Percentiles rank a stretch among this genome's conserved stretches.
These are phyloP conservation scores for Phytophthora tubulina DNA, from an alignment of 352 stramenopile species.

Conservation along the genomic window DNA sequence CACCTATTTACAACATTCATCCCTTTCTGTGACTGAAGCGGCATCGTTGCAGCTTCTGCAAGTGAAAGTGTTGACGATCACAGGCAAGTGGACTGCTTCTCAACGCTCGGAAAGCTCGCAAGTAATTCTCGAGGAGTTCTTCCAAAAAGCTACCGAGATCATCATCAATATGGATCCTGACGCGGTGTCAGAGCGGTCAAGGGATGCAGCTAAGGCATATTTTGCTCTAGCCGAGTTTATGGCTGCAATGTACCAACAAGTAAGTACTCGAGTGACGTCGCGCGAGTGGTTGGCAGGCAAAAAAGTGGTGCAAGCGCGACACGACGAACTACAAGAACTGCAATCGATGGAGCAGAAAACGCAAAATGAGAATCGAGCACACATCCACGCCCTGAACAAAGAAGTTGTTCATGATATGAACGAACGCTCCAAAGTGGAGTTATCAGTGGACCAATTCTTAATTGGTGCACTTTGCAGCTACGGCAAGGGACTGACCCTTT, in stretches of 20 bases:
- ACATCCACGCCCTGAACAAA: slow-evolving; percentile 81
- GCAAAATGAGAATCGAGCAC: slow-evolving; percentile 70
- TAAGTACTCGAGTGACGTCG: slow-evolving; percentile 85
- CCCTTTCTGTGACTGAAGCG: slow-evolving; percentile 12
- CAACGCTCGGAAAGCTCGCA: slow-evolving; percentile 93
- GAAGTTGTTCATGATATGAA: slow-evolving; percentile 91
- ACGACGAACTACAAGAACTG: slow-evolving; percentile 70
- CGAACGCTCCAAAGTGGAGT: slow-evolving; percentile 87
- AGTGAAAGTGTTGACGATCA: slow-evolving; percentile 75
- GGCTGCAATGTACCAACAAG: slow-evolving; percentile 93
- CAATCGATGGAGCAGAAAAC: slow-evolving; percentile 66
- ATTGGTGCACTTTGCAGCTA: slow-evolving; percentile 91
- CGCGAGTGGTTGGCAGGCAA: slow-evolving; percentile 91
- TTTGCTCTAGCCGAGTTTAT: slow-evolving; percentile 92
- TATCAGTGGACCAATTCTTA: slow-evolving; percentile 90
- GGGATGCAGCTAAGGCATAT: slow-evolving; percentile 77
- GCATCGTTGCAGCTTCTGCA: slow-evolving; percentile 62
- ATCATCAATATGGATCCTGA: slow-evolving; percentile 55
- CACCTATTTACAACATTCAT: slow-evolving; percentile 34
- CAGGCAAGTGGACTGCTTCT: slow-evolving; percentile 94
- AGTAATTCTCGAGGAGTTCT: slow-evolving; percentile 94
- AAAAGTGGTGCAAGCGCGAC: slow-evolving; percentile 71
- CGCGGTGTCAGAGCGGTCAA: slow-evolving; percentile 48
- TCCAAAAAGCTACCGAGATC: slow-evolving; percentile 84
- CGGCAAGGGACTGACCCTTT: slow-evolving; percentile 66